Percentiles rank a stretch among this genome's conserved stretches.
Conservation (phyloP, 116 monocot genomes). For the Papilionanthe hybrid region DNA sequence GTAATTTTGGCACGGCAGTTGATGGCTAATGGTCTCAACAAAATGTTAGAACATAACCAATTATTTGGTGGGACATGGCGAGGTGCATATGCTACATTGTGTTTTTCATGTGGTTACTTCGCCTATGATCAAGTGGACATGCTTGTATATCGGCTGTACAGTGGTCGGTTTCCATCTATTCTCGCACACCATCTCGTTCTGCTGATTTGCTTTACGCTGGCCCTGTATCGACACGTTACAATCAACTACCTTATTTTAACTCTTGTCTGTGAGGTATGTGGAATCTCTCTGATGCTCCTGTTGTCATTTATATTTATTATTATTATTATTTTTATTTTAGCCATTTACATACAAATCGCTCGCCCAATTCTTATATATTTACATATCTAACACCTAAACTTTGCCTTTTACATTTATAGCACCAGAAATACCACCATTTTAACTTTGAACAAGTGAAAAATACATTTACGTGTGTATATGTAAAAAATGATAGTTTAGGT, state of each 20-base stretch:
- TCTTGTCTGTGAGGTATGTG: slow-evolving; percentile 86
- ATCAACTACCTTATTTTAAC: slow-evolving; percentile 94
- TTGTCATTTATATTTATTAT: background rate
- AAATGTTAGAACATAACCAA: slow-evolving; percentile 73
- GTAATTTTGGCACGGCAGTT: slow-evolving; percentile 60
- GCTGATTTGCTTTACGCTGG: slow-evolving; percentile 85
- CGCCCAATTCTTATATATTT: no score
- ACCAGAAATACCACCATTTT: no score
- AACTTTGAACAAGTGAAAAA: no score
- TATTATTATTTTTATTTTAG: no score
- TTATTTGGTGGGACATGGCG: slow-evolving; percentile 68
- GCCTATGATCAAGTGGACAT: slow-evolving; percentile 98
- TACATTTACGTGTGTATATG: no score
- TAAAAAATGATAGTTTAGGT: no score
- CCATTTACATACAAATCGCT: no score
- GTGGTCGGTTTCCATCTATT: slow-evolving; percentile 78
- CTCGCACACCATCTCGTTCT: slow-evolving; percentile 90
- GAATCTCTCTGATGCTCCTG: background rate
- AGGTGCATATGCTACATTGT: slow-evolving; percentile 78
- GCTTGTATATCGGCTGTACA: slow-evolving; percentile 77
- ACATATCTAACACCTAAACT: no score
- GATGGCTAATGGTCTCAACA: slow-evolving; percentile 28
- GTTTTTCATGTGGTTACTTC: slow-evolving; percentile 97
- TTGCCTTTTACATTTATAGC: no score
- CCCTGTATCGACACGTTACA: slow-evolving; percentile 75